phyloP scores from a whole-genome alignment of 768 basidiomycete genomes.

The Coprinellus micaceus region DNA sequence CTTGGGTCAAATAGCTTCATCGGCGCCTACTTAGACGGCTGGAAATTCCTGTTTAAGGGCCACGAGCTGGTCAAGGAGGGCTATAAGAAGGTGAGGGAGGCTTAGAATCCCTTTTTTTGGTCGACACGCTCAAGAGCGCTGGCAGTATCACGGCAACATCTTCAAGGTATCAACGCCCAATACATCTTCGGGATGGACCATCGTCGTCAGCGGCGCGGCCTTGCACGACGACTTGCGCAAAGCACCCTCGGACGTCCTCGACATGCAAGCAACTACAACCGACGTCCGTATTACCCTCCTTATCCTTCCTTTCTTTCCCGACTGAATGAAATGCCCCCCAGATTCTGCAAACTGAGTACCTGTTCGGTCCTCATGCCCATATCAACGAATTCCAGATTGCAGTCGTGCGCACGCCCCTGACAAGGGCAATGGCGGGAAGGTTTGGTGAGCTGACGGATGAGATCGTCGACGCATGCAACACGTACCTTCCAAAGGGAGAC shows the following conservation, averaged over 20 bases:
- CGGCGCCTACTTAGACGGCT: conserved; percentile 10
- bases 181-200: conserved; percentile 28
- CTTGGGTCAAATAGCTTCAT: conserved; percentile 13
- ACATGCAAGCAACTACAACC: conserved; percentile 22
- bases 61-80: conserved; percentile 15
- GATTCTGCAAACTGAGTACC: neutral
- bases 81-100: conserved; percentile 12
- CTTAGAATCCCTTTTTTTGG: neutral
- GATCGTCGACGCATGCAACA: conserved; percentile 35
- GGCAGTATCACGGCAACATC: conserved; percentile 8
- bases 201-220: conserved; percentile 28
- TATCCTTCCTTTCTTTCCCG: no score
- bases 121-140: neutral
- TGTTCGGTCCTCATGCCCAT: neutral
- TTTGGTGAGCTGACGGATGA: conserved; percentile 44
- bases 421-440: conserved; percentile 33
- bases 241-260: conserved; percentile 35
- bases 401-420: conserved; percentile 27
- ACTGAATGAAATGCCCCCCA: no score
- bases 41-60: conserved; percentile 9
- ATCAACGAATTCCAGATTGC: neutral
- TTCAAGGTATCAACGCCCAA: conserved; percentile 13
- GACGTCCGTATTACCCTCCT: conserved; percentile 28
- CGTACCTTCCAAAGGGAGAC: conserved; percentile 29
- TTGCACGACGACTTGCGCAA: conserved; percentile 38